Conservation (phyloP, 352 stramenopile species). For the Phytopythium delawarense region DNA sequence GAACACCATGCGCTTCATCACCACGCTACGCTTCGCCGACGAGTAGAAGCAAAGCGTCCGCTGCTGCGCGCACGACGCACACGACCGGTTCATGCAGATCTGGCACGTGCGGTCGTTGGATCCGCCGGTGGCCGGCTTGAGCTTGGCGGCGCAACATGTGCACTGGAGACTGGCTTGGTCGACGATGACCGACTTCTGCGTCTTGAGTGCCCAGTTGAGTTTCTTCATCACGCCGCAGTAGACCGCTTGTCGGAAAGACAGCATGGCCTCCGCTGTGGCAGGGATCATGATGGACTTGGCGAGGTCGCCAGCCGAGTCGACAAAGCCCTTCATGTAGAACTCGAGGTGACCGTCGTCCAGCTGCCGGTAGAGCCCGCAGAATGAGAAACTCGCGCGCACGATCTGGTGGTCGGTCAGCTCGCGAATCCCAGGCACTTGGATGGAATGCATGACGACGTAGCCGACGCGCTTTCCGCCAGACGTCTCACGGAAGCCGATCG, state of each 20-base stretch:
- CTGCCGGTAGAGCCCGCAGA: conserved; percentile 18
- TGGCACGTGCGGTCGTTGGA: conserved; percentile 5
- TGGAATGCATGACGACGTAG: conserved; percentile 25
- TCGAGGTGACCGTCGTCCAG: conserved; percentile 4
- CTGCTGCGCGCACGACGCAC: conserved; percentile 13
- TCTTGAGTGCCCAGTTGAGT: conserved; percentile 14
- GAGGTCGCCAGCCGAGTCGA: conserved; percentile 9
- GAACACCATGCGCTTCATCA: conserved; percentile 20
- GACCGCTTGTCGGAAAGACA: not conserved
- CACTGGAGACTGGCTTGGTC: conserved; percentile 1
- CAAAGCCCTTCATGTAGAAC: conserved; percentile 13
- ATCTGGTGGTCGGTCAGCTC: conserved; percentile 11
- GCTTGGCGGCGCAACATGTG: not conserved
- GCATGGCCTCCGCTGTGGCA: conserved; percentile 4
- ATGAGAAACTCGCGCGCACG: conserved; percentile 17
- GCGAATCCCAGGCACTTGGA: conserved; percentile 11
- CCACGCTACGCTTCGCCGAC: conserved; percentile 9
- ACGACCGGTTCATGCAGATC: conserved; percentile 9
- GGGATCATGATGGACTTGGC: conserved; percentile 7
- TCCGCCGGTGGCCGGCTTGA: not conserved
- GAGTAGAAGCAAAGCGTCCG: conserved; percentile 25
- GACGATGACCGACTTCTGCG: conserved; percentile 13
- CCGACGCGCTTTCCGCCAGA: conserved; percentile 23
- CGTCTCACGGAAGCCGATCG: conserved; percentile 21
- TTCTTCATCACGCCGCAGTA: conserved; percentile 24